Evolutionary conservation across 768 basidiomycete species (phyloP).

Genomic region (Suillus spraguei): DNA sequence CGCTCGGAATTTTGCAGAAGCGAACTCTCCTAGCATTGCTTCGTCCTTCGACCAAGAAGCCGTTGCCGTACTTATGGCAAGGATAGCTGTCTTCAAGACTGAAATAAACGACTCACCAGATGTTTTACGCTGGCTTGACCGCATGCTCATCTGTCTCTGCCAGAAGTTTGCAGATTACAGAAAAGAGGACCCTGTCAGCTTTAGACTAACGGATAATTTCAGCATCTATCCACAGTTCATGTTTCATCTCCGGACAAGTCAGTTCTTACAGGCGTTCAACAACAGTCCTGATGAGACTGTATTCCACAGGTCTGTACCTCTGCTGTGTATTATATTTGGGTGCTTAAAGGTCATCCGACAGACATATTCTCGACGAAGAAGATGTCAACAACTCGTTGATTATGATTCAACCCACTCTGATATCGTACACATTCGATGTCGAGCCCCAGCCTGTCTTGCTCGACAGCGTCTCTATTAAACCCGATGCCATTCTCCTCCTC

Average conservation of each 20-base stretch:
- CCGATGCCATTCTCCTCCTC: conserved; percentile 92
- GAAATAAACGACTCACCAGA: conserved; percentile 98
- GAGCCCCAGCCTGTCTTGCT: conserved; percentile 92
- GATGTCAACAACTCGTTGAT: conserved; percentile 99
- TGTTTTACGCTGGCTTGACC: conserved; percentile 94
- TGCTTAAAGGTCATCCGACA: conserved; percentile 32
- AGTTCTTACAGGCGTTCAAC: conserved; percentile 99
- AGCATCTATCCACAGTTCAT: conserved; percentile 99
- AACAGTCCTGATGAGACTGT: conserved; percentile 99
- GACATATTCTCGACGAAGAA: conserved; percentile 93
- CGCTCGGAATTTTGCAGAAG: conserved; percentile 96
- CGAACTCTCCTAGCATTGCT: conserved; percentile 92
- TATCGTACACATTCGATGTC: conserved; percentile 96
- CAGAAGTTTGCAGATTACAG: conserved; percentile 99
- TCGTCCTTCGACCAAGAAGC: conserved; percentile 98
- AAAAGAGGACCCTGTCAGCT: conserved; percentile 95
- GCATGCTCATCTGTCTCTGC: conserved; percentile 97
- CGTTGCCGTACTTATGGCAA: conserved; percentile 95
- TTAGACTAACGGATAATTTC: conserved; percentile 93
- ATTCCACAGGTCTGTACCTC: conserved; percentile 80
- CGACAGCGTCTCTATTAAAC: conserved; percentile 97
- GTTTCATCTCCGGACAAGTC: conserved; percentile 97
- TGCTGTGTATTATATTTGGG: conserved; percentile 4
- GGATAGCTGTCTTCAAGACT: conserved; percentile 98
- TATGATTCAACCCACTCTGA: conserved; percentile 99